Conservation (phyloP, 768 basidiomycete species). For the Agaricus sinodeliciosus region DNA sequence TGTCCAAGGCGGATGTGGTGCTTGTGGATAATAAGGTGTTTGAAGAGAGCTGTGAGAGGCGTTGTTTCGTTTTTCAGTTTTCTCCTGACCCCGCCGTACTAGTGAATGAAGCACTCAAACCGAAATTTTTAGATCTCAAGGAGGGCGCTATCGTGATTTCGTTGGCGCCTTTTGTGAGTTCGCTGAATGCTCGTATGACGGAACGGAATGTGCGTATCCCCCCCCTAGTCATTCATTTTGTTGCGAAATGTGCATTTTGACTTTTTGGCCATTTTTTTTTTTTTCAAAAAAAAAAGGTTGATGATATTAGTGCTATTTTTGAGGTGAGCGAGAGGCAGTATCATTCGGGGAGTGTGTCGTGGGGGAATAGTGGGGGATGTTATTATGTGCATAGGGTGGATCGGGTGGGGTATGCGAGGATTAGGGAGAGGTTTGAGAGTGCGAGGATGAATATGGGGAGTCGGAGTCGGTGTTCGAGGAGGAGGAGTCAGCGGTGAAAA, state of each 20-base stretch:
- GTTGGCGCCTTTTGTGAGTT: constrained; percentile 77
- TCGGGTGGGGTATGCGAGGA: constrained; percentile 59
- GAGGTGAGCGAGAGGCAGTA: constrained; percentile 65
- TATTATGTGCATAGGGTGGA: constrained; percentile 79
- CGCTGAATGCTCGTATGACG: constrained; percentile 66
- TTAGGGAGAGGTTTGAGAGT: constrained; percentile 51
- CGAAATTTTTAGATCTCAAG: constrained; percentile 91
- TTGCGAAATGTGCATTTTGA: not conserved
- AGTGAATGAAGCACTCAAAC: constrained; percentile 86
- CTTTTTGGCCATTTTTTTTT: not conserved
- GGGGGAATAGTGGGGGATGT: constrained; percentile 64
- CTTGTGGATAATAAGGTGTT: constrained; percentile 89
- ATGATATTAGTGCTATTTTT: constrained; percentile 80
- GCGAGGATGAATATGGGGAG: constrained; percentile 22
- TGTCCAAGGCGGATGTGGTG: constrained; percentile 84
- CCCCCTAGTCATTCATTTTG: no score
- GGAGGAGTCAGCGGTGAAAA: constrained; percentile 1
- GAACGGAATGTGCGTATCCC: constrained; percentile 81
- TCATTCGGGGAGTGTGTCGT: constrained; percentile 71
- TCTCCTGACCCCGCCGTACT: constrained; percentile 8
- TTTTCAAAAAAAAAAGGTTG: constrained; percentile 44
- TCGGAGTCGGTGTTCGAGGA: not conserved
- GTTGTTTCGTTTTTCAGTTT: not conserved
- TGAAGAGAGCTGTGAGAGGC: constrained; percentile 58
- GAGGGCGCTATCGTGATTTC: constrained; percentile 89